A percentile compares a stretch with the other conserved stretches of the same genome.
Conservation (phyloP, 768 basidiomycete genomes). For the Boletus sp. region DNA sequence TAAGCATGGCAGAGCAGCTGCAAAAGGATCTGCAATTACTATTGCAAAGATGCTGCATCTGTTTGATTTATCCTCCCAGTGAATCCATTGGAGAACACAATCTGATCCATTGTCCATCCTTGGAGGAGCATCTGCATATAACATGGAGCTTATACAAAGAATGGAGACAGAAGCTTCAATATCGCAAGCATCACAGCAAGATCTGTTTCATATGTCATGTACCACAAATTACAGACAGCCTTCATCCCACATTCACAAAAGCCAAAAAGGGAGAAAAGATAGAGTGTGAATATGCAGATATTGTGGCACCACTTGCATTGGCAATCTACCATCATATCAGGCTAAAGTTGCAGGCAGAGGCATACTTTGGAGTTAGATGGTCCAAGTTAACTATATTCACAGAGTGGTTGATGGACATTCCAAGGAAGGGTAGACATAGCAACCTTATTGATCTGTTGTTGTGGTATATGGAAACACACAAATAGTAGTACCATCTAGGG, state of each 20-base stretch:
- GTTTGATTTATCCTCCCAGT: background rate
- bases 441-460: background rate
- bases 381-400: background rate
- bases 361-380: no score
- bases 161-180: background rate
- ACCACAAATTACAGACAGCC: background rate
- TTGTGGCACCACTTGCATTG: background rate
- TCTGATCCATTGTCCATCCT: background rate
- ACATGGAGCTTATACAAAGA: background rate
- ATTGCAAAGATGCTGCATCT: background rate
- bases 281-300: background rate
- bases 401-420: background rate
- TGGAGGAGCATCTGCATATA: background rate
- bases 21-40: background rate
- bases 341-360: no score
- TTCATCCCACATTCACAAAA: background rate
- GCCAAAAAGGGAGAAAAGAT: background rate
- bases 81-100: accelerated
- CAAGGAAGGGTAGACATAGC: background rate
- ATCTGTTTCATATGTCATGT: slow-evolving; percentile 13
- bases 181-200: slow-evolving; percentile 1
- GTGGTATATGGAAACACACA: background rate
- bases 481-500: no score
- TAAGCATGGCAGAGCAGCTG: background rate
- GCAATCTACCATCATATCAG: slow-evolving; percentile 3